Conservation (phyloP, 805 yeast genomes). For the Zygosaccharomyces rouxii region DNA sequence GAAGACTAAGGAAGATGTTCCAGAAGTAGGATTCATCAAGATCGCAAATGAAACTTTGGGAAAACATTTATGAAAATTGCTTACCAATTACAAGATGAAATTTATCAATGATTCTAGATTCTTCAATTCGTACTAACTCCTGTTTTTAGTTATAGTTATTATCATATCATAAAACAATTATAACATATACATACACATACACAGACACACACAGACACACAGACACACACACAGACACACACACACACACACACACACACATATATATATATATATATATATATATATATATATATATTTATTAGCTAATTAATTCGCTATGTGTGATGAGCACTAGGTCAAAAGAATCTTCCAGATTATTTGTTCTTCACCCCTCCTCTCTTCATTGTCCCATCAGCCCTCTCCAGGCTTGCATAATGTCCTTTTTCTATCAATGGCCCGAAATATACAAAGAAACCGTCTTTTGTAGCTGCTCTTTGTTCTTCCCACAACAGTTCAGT, state of each 20-base stretch:
- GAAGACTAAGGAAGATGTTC: slow-evolving; percentile 15
- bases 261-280: not conserved
- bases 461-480: slow-evolving; percentile 85
- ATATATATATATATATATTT: not conserved
- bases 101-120: not conserved
- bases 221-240: no score
- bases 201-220: not conserved
- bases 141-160: not conserved
- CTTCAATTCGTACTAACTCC: not conserved
- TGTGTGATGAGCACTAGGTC: not conserved
- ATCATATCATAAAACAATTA: not conserved
- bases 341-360: not conserved
- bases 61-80: slow-evolving; percentile 2
- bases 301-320: not conserved
- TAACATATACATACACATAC: not conserved
- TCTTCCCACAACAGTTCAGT: slow-evolving; percentile 90
- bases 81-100: not conserved
- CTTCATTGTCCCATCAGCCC: slow-evolving; percentile 43
- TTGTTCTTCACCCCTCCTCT: slow-evolving; percentile 35
- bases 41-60: slow-evolving; percentile 27
- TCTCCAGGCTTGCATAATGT: slow-evolving; percentile 44
- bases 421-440: slow-evolving; percentile 79
- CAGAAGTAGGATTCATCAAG: slow-evolving; percentile 28
- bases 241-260: no score
- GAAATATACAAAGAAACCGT: slow-evolving; percentile 92